Percentiles rank a stretch among this genome's conserved stretches.
Evolutionary conservation across 2,329 filamentous ascomycete species (phyloP).

Genomic region (Cytospora leucostoma): DNA sequence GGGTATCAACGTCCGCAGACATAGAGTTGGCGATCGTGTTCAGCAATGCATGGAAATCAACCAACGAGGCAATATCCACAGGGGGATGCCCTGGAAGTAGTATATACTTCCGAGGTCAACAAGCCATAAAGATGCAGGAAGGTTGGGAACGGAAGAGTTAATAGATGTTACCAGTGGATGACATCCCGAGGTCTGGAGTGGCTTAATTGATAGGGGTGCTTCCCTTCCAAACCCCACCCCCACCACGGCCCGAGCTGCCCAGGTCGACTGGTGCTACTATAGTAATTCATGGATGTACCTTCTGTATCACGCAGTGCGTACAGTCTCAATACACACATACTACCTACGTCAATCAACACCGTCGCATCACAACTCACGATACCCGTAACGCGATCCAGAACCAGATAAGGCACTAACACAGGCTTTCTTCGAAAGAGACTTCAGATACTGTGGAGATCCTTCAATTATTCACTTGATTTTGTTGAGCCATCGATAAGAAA

Average conservation of each 20-base stretch:
- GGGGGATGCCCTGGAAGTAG: no score
- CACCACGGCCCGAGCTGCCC: neutral
- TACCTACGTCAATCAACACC: neutral
- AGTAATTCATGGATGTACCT: neutral
- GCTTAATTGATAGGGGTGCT: neutral
- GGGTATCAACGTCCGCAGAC: neutral
- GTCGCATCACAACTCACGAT: neutral
- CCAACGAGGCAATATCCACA: neutral
- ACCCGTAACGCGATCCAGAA: neutral
- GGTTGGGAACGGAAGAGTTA: neutral
- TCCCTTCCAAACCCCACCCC: conserved; percentile 13
- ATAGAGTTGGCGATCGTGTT: neutral
- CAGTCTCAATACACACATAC: neutral
- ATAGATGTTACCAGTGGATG: no score
- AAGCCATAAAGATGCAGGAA: neutral
- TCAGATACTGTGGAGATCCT: neutral
- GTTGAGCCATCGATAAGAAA: neutral
- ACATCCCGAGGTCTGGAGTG: no score
- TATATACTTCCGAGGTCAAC: no score
- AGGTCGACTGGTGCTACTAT: neutral
- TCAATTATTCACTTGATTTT: neutral
- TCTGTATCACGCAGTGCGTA: neutral
- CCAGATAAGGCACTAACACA: neutral
- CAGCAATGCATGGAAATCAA: neutral
- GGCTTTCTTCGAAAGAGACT: neutral